Evolutionary conservation across 1,284 basidiomycete species (phyloP).

Genomic region (Anthracocystis panici-leucophaei): DNA sequence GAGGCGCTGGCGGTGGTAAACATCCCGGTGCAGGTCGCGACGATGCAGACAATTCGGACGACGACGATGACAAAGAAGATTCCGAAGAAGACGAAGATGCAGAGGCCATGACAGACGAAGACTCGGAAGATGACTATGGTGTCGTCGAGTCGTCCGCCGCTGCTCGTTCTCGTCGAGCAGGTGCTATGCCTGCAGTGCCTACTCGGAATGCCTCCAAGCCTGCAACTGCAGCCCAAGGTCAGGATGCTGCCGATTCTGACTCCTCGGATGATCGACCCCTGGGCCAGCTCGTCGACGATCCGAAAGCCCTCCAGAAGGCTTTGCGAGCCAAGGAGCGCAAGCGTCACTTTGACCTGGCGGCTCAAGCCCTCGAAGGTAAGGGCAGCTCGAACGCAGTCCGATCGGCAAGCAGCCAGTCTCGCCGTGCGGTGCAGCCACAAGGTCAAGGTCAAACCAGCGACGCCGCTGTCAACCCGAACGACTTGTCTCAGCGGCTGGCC

Average conservation of each 20-base stretch:
- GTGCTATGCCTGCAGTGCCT: slow-evolving; percentile 19
- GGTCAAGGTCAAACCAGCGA: slow-evolving; percentile 11
- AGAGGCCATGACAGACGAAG: slow-evolving; percentile 46
- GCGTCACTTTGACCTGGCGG: slow-evolving; percentile 43
- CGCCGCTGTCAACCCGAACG: slow-evolving; percentile 30
- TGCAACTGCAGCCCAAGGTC: slow-evolving; percentile 4
- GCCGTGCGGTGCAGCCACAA: slow-evolving; percentile 10
- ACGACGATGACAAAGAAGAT: slow-evolving; percentile 18
- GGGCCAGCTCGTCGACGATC: slow-evolving; percentile 52
- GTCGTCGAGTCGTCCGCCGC: slow-evolving; percentile 8
- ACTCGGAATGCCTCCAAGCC: slow-evolving; percentile 19
- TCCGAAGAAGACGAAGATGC: slow-evolving; percentile 33
- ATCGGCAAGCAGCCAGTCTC: slow-evolving; percentile 13
- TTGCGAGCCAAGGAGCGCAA: slow-evolving; percentile 47
- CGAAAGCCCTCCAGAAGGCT: slow-evolving; percentile 41
- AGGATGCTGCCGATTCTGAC: slow-evolving; percentile 34
- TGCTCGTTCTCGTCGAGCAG: slow-evolving; percentile 8
- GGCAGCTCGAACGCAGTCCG: slow-evolving; percentile 13
- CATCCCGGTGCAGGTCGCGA: slow-evolving; percentile 23
- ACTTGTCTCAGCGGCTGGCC: slow-evolving; percentile 32
- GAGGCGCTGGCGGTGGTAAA: slow-evolving; percentile 40
- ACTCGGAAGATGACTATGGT: slow-evolving; percentile 57
- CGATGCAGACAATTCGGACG: slow-evolving; percentile 28
- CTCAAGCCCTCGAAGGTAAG: slow-evolving; percentile 40
- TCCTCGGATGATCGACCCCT: slow-evolving; percentile 52